Conservation (phyloP, 345 rosid species). For the Hibiscus tridactylites region DNA sequence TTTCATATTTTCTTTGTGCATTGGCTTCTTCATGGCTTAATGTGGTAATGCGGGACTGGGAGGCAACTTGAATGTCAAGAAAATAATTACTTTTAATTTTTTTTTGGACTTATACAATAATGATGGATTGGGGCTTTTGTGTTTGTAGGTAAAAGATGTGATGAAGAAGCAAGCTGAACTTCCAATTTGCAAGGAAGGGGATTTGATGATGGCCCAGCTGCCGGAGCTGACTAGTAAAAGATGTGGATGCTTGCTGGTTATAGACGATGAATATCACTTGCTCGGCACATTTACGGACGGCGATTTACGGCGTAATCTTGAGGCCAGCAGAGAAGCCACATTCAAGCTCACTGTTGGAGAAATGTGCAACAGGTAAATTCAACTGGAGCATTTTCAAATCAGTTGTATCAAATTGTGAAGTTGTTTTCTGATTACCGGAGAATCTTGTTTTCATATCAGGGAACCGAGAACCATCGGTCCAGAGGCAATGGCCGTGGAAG, state of each 20-base stretch:
- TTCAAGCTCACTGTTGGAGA: conserved; percentile 89
- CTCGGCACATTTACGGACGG: conserved; percentile 94
- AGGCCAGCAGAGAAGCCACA: conserved; percentile 78
- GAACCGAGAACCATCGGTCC: conserved; percentile 74
- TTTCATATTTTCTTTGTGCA: neutral
- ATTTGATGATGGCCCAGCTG: conserved; percentile 87
- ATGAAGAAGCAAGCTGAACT: conserved; percentile 91
- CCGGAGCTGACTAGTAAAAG: conserved; percentile 92
- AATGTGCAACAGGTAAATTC: conserved; percentile 83
- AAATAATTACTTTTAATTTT: neutral
- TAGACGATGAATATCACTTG: conserved; percentile 51
- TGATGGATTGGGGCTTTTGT: neutral
- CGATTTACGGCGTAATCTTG: conserved; percentile 88
- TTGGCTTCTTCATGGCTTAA: neutral
- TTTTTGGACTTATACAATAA: neutral
- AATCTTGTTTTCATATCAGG: conserved; percentile 30
- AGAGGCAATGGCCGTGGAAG: conserved; percentile 98
- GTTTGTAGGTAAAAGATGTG: conserved; percentile 68
- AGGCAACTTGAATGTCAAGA: conserved; percentile 1
- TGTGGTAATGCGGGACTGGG: neutral
- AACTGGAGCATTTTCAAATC: neutral
- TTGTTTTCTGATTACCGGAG: neutral
- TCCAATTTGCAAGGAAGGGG: conserved; percentile 82
- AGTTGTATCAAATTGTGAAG: neutral
- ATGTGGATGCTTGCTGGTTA: conserved; percentile 86